Evolutionary conservation across 2,329 filamentous ascomycete genomes (phyloP).

Genomic region (Intubia oerlemansii): DNA sequence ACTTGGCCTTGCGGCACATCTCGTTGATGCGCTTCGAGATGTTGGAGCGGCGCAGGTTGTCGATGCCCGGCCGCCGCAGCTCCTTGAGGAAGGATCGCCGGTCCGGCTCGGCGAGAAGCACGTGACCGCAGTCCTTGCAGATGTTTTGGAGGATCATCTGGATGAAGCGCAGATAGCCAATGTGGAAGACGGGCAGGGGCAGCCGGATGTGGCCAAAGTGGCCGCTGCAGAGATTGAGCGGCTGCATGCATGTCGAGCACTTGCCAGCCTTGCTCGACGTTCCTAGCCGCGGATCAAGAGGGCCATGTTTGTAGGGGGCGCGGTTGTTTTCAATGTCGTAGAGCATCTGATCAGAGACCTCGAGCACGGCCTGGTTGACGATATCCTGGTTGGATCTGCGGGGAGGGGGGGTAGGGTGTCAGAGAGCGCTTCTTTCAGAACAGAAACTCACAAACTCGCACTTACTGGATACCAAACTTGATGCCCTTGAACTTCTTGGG

Average conservation of each 20-base stretch:
- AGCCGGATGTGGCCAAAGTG: conserved; percentile 91
- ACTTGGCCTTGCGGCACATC: conserved; percentile 70
- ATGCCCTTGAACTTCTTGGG: conserved; percentile 86
- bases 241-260: conserved; percentile 68
- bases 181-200: conserved; percentile 81
- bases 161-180: conserved; percentile 86
- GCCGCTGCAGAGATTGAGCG: conserved; percentile 68
- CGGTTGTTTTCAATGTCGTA: conserved; percentile 76
- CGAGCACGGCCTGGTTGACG: conserved; percentile 81
- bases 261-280: conserved; percentile 64
- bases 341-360: conserved; percentile 82
- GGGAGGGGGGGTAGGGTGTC: too few species aligned
- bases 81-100: conserved; percentile 59
- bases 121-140: conserved; percentile 79
- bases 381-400: conserved; percentile 75
- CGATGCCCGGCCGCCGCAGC: conserved; percentile 59
- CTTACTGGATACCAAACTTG: conserved; percentile 81
- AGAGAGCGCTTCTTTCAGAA: too few species aligned
- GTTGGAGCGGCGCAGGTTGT: conserved; percentile 66
- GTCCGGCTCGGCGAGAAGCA: conserved; percentile 65
- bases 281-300: conserved; percentile 72
- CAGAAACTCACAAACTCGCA: not conserved
- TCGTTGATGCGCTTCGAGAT: conserved; percentile 78
- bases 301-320: conserved; percentile 58
- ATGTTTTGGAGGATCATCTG: conserved; percentile 86